Conservation (phyloP, 352 stramenopile species). For the Thalassiosira livingstoniorum region DNA sequence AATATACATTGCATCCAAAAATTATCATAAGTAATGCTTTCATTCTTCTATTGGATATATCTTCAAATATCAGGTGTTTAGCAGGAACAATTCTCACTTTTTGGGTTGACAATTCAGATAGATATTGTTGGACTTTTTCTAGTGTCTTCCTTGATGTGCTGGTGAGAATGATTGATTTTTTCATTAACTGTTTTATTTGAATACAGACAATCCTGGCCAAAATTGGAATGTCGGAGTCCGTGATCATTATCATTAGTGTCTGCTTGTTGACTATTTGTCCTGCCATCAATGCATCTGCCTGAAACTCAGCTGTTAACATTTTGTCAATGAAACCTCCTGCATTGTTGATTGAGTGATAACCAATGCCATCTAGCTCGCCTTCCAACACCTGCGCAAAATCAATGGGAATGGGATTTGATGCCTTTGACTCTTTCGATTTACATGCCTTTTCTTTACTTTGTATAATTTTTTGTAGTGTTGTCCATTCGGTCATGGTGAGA, state of each 20-base stretch:
- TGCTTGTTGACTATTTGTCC: constrained; percentile 6
- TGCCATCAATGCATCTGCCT: constrained; percentile 40
- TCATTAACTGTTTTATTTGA: constrained; percentile 28
- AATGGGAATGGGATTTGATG: background rate
- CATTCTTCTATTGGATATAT: background rate
- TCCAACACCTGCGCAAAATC: constrained; percentile 16
- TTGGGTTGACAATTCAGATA: background rate
- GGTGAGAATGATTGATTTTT: constrained; percentile 5
- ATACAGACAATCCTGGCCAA: constrained; percentile 26
- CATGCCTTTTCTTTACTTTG: constrained; percentile 23
- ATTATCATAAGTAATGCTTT: constrained; percentile 16
- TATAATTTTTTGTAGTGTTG: too few species aligned
- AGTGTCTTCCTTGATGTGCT: constrained; percentile 23
- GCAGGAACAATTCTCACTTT: background rate
- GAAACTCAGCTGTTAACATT: constrained; percentile 34
- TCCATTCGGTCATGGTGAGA: background rate
- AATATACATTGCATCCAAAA: constrained; percentile 30
- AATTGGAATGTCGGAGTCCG: constrained; percentile 33
- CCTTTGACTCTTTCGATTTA: background rate
- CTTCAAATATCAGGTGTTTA: constrained; percentile 15
- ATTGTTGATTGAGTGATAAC: constrained; percentile 4
- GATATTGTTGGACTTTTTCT: too few species aligned
- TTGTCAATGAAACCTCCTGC: constrained; percentile 30
- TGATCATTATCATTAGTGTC: constrained; percentile 27
- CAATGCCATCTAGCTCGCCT: constrained; percentile 9